Evolutionary conservation across 2,329 filamentous ascomycete genomes (phyloP).

Genomic region (Leptographium procerum): DNA sequence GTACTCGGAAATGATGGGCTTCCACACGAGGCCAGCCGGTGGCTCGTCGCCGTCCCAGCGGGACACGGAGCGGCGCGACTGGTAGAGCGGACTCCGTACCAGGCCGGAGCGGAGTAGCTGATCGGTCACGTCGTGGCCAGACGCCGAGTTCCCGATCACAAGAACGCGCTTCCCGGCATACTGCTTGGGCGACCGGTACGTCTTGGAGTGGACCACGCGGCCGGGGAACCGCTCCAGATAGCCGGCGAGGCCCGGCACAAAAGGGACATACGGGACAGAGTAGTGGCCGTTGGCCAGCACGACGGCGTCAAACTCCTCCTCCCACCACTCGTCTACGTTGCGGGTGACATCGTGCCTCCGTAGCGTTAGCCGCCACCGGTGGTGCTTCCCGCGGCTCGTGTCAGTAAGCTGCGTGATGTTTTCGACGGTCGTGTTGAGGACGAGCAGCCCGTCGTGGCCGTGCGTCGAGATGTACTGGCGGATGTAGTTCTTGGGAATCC

Average conservation of each 20-base stretch:
- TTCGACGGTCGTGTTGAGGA: conserved; percentile 39
- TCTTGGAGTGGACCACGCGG: conserved; percentile 60
- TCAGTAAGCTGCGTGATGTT: conserved; percentile 32
- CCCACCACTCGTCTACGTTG: conserved; percentile 48
- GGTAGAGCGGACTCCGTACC: conserved; percentile 36
- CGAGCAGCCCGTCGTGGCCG: conserved; percentile 31
- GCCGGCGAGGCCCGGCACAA: conserved; percentile 34
- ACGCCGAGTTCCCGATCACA: conserved; percentile 75
- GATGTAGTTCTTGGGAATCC: conserved; percentile 44
- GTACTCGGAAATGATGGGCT: conserved; percentile 41
- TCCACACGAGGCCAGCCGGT: conserved; percentile 48
- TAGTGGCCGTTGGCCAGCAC: conserved; percentile 51
- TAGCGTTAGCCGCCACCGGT: conserved; percentile 42
- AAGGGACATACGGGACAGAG: conserved; percentile 42
- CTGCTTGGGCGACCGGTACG: conserved; percentile 54
- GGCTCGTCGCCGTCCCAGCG: conserved; percentile 42
- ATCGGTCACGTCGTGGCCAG: conserved; percentile 67
- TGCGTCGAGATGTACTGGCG: conserved; percentile 43
- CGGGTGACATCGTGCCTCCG: conserved; percentile 29
- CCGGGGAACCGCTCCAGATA: conserved; percentile 34
- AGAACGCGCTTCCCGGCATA: conserved; percentile 64
- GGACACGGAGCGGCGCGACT: conserved; percentile 43
- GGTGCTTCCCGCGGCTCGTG: conserved; percentile 16
- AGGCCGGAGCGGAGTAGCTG: conserved; percentile 47
- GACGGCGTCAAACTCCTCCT: conserved; percentile 47